phyloP scores from a whole-genome alignment of 75 land plant genomes.

The Selaginella tamariscina region DNA sequence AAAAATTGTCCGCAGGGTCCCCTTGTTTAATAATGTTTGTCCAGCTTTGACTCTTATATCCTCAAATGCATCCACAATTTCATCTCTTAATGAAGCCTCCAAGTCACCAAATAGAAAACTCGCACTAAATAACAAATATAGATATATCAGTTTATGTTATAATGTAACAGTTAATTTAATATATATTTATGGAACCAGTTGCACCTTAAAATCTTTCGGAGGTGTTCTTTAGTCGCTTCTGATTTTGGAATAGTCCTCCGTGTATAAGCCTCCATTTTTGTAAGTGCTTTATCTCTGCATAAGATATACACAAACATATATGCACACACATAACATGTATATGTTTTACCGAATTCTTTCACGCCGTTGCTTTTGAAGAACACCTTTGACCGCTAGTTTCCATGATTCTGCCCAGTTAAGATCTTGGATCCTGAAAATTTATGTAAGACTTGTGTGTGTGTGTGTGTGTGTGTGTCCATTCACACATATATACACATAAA shows the following conservation, averaged over 20 bases:
- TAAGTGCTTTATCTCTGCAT: conserved; percentile 21
- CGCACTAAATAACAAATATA: conserved; percentile 8
- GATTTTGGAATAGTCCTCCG: conserved; percentile 18
- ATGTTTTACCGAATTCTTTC: conserved; percentile 19
- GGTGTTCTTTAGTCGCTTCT: conserved; percentile 22
- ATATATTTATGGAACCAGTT: background rate
- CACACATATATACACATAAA: background rate
- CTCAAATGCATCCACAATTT: conserved; percentile 24
- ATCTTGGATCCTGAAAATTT: background rate
- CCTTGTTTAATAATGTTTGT: conserved; percentile 25
- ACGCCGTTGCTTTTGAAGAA: conserved; percentile 19
- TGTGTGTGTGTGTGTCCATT: background rate
- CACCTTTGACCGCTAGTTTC: conserved; percentile 24
- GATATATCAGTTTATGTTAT: background rate
- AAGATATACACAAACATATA: conserved; percentile 3
- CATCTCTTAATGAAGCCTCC: conserved; percentile 22
- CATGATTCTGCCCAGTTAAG: conserved; percentile 23
- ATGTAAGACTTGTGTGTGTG: background rate
- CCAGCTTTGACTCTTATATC: conserved; percentile 24
- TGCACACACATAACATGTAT: background rate
- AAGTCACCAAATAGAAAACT: conserved; percentile 23
- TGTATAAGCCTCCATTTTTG: conserved; percentile 8
- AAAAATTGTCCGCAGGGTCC: conserved; percentile 27
- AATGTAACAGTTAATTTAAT: background rate
- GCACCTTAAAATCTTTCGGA: conserved; percentile 25